A percentile compares a stretch with the other conserved stretches of the same genome.
Conservation (phyloP, 1,139 yeast species). For the Suhomyces guaymorum region DNA sequence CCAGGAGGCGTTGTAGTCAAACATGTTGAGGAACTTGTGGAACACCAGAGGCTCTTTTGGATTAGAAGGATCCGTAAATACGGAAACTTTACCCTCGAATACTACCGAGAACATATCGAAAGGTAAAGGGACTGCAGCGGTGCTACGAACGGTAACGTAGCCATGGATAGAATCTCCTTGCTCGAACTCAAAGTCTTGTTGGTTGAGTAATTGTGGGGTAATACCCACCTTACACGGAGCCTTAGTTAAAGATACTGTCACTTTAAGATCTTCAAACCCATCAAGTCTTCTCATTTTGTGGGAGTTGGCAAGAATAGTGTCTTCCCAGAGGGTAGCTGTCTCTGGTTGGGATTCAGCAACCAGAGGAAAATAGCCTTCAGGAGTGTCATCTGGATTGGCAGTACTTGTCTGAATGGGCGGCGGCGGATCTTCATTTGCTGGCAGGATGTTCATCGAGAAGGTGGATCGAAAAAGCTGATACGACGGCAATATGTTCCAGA, state of each 20-base stretch:
- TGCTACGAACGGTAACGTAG: constrained; percentile 47
- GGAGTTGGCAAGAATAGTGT: constrained; percentile 27
- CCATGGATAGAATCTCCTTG: constrained; percentile 47
- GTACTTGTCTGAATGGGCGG: no score
- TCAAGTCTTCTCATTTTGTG: constrained; percentile 24
- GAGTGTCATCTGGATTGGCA: no score
- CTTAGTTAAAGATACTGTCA: constrained; percentile 22
- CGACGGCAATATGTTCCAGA: constrained; percentile 30
- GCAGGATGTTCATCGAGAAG: constrained; percentile 27
- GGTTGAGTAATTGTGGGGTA: constrained; percentile 18
- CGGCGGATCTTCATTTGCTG: constrained; percentile 22
- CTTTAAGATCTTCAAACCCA: constrained; percentile 18
- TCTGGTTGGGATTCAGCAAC: constrained; percentile 2
- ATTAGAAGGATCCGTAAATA: constrained; percentile 15
- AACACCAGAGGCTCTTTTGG: constrained; percentile 16
- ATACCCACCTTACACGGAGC: constrained; percentile 19
- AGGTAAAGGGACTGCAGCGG: constrained; percentile 38
- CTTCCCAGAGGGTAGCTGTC: constrained; percentile 24
- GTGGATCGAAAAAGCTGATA: constrained; percentile 29
- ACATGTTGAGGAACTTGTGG: constrained; percentile 30
- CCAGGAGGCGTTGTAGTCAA: constrained; percentile 30
- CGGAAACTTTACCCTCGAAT: constrained; percentile 47
- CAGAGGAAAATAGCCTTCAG: constrained; percentile 12
- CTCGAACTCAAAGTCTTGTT: constrained; percentile 19
- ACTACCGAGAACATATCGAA: constrained; percentile 62